Conservation (phyloP, 2,329 filamentous ascomycete genomes). For the Curvularia sp. region DNA sequence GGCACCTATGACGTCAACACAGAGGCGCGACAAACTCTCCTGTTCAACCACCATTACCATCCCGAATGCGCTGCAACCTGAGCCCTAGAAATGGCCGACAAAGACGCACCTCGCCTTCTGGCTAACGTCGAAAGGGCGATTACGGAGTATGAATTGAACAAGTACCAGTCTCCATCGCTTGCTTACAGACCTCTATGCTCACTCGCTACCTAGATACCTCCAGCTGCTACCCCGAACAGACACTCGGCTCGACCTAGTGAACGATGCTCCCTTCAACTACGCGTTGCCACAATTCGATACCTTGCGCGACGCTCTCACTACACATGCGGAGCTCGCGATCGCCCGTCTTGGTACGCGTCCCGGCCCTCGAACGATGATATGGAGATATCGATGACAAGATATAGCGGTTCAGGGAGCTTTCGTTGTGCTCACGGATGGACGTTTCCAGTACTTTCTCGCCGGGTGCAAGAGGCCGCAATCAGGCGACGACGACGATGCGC, state of each 20-base stretch:
- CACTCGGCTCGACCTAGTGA: neutral
- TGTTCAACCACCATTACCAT: no score
- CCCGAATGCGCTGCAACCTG: no score
- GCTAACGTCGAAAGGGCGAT: neutral
- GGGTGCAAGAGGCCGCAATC: neutral
- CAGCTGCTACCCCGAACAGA: neutral
- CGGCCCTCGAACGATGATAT: neutral
- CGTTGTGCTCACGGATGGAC: neutral
- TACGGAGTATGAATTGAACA: constrained; percentile 6
- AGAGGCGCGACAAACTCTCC: no score
- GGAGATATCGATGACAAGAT: neutral
- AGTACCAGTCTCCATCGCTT: neutral
- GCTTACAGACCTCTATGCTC: no score
- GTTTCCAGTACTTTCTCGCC: no score
- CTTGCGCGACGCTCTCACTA: neutral
- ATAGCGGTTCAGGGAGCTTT: constrained; percentile 3
- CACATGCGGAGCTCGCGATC: neutral
- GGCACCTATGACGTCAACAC: no score
- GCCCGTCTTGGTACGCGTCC: neutral
- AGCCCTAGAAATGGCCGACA: no score
- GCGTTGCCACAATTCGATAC: neutral
- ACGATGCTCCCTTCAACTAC: neutral
- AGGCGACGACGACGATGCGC: neutral
- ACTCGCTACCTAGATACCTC: neutral
- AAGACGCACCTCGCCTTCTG: no score